phyloP scores from a whole-genome alignment of 257 asterid species.

The Nicotiana paniculata region DNA sequence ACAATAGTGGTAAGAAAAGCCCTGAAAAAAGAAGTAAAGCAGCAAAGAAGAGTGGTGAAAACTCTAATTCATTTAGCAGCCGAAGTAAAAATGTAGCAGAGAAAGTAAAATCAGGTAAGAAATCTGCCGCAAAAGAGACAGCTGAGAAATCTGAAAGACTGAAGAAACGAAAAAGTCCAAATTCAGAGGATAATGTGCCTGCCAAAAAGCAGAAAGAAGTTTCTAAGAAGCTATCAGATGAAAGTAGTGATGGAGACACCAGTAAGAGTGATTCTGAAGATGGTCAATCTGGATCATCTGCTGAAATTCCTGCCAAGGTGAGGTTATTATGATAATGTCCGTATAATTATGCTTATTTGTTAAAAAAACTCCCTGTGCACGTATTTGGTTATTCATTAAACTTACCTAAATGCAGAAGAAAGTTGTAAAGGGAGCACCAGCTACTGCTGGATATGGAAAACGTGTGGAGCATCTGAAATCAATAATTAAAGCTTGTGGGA shows the following conservation, averaged over 20 bases:
- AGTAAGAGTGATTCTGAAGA: constrained; percentile 56
- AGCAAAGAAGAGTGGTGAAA: constrained; percentile 29
- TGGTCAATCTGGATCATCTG: constrained; percentile 45
- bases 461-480: constrained; percentile 80
- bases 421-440: constrained; percentile 20
- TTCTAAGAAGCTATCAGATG: constrained; percentile 43
- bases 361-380: not conserved
- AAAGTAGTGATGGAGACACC: constrained; percentile 35
- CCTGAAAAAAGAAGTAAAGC: constrained; percentile 30
- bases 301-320: constrained; percentile 49
- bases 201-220: constrained; percentile 44
- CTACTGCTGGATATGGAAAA: constrained; percentile 64
- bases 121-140: constrained; percentile 31
- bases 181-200: constrained; percentile 33
- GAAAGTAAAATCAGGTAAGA: constrained; percentile 37
- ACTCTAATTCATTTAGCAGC: constrained; percentile 26
- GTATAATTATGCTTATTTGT: not conserved
- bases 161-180: constrained; percentile 56
- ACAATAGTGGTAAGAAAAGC: constrained; percentile 31
- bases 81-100: constrained; percentile 35
- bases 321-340: not conserved
- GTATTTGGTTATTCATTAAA: constrained; percentile 3
- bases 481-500: constrained; percentile 89
- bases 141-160: constrained; percentile 37
- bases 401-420: constrained; percentile 48